Conservation (phyloP, 805 yeast genomes). For the Myxozyma udenii region DNA sequence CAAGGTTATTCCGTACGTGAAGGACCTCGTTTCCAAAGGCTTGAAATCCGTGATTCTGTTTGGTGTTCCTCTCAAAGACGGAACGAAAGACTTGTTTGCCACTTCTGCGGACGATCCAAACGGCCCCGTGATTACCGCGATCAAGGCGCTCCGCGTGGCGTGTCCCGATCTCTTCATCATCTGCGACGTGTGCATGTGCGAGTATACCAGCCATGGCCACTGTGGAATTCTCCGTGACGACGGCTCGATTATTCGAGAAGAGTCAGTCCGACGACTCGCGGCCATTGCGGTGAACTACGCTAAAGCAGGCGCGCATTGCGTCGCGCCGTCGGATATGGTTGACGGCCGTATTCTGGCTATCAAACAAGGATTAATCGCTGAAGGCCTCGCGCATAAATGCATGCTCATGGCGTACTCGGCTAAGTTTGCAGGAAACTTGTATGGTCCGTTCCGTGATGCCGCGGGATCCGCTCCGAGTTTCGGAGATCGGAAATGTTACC, state of each 20-base stretch:
- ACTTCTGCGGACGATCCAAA: conserved; percentile 93
- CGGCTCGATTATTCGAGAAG: conserved; percentile 74
- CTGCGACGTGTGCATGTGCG: conserved; percentile 96
- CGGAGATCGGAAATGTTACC: conserved; percentile 92
- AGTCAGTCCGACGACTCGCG: conserved; percentile 77
- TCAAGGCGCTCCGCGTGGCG: conserved; percentile 56
- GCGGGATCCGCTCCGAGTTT: conserved; percentile 86
- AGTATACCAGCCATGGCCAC: conserved; percentile 96
- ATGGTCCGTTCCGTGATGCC: conserved; percentile 98
- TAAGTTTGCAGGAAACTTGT: conserved; percentile 83
- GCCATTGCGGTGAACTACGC: conserved; percentile 96
- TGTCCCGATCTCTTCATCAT: conserved; percentile 84
- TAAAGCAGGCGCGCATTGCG: conserved; percentile 89
- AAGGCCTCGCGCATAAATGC: conserved; percentile 79
- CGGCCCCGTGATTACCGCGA: conserved; percentile 87
- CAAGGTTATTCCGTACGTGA: conserved; percentile 69
- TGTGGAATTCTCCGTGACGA: conserved; percentile 89
- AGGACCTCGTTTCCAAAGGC: conserved; percentile 71
- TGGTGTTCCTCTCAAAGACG: conserved; percentile 80
- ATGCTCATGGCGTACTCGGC: conserved; percentile 93
- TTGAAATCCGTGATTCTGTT: conserved; percentile 80
- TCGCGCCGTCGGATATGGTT: conserved; percentile 97
- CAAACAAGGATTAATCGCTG: conserved; percentile 76
- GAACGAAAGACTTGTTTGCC: conserved; percentile 75
- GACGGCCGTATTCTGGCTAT: conserved; percentile 92